Conservation (phyloP, 2,329 filamentous ascomycete species). For the Cladosporium sp. region DNA sequence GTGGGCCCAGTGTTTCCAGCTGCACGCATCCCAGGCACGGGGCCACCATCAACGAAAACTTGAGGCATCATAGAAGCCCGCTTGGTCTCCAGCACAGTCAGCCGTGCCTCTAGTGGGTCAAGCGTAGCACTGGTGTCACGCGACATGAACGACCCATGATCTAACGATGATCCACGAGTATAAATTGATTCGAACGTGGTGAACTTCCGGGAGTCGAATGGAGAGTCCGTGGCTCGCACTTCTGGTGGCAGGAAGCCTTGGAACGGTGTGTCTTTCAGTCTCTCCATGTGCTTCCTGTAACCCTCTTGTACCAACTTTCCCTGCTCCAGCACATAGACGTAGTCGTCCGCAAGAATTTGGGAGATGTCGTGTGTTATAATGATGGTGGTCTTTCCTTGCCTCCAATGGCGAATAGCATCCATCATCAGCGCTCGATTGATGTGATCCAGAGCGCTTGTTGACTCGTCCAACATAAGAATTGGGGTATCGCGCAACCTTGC, state of each 20-base stretch:
- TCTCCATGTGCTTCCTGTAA: conserved; percentile 53
- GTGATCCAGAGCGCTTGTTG: conserved; percentile 82
- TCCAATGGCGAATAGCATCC: conserved; percentile 72
- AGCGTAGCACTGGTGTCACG: conserved; percentile 10
- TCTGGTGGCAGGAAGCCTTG: conserved; percentile 27
- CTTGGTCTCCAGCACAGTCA: conserved; percentile 25
- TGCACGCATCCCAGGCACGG: conserved; percentile 22
- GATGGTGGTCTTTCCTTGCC: conserved; percentile 78
- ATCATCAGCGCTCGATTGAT: conserved; percentile 64
- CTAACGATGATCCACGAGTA: conserved; percentile 19
- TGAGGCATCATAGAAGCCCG: conserved; percentile 24
- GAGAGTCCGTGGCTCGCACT: conserved; percentile 17
- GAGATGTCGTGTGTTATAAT: conserved; percentile 88
- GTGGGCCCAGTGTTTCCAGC: conserved; percentile 14
- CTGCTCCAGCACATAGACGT: conserved; percentile 73
- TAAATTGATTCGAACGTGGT: conserved; percentile 16
- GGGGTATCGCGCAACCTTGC: conserved; percentile 72
- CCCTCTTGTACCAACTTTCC: conserved; percentile 68
- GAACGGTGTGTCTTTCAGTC: conserved; percentile 27
- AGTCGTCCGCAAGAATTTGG: conserved; percentile 69
- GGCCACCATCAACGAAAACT: conserved; percentile 24
- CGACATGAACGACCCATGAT: conserved; percentile 15
- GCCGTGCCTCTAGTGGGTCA: conserved; percentile 27
- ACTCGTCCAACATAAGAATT: conserved; percentile 82
- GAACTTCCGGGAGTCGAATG: conserved; percentile 16